Evolutionary conservation across 2,329 filamentous ascomycete genomes (phyloP), one percentile per base, ranked within the genome.

Genomic region (Aspergillus fijiensis): DNA sequence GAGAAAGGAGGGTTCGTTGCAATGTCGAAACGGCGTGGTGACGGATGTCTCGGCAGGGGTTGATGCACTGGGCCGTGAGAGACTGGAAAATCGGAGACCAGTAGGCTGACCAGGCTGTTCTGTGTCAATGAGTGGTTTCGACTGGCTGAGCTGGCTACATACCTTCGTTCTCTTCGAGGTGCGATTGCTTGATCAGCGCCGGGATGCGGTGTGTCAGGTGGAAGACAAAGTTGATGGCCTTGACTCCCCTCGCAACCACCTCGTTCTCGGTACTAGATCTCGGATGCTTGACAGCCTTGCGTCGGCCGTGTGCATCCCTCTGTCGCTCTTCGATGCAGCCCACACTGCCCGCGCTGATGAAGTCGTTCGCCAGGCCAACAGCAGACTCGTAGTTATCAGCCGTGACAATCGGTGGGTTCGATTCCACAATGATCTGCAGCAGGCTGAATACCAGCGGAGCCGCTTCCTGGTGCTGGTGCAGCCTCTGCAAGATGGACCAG

Each of bases 51-150:
- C 94, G 89, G 71, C 92, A 97, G 0, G 93, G 92, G 72, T 98
- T 99, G 57, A 91, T 91, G 76, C 93, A 97, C 77, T 99, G 95
- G 4, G 87, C 87, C 3, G 90, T 95, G 19, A 99, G 80, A 5
- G 92, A 90, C 67, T 92, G 87, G 76, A 99, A 95, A 27, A 99
- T 92, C 1, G 94, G 95, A 14, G 93, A 88, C 95, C 95, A 99
- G 75, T 99, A 99, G 9, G 95, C 92, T 54, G 92, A 92, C 95
- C 95, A 99, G 14, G 95, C 95, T 90, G 49, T 25, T 23, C 19
- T 19, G 39, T 9, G 14, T 45, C 16, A 19, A 45, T 45, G 10
- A 1, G 16, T 6, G 16, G 1, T 45, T 7, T 19, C 7, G 6
- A 45, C 14, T n/a, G 39, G 2, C 5, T 19, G 14, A 19, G 39